Base-by-base conservation (phyloP, 805 yeast genomes). In the Metschnikowia henanensis region DNA sequence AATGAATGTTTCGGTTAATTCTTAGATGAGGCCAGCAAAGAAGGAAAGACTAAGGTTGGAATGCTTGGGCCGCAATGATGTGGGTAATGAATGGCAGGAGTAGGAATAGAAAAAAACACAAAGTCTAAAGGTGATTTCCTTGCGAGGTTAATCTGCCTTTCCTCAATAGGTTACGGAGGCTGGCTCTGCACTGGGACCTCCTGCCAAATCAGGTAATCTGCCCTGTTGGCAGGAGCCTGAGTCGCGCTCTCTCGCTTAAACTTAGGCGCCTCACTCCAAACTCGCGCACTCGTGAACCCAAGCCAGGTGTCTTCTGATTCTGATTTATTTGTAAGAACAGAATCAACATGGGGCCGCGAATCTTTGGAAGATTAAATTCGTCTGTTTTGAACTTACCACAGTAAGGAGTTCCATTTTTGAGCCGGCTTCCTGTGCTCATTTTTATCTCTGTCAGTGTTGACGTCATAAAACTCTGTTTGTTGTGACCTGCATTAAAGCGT, bases 151-250 rank as follows among this genome's bases (percentile, higher is more conserved):
- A 16, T 20, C 6, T 7, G 26, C 28, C n/a, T n/a, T 29, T 10
- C 30, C 30, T 23, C 17, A 10, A 3, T 25, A 23, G 23, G 31
- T 19, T 12, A 31, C 13, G 23, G 8, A 13, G 19, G 41, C 41
- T 40, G 43, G 38, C 43, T 34, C 17, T 38, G 43, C 43, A 35
- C 22, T 30, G 13, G 25, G 10, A 18, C 22, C 34, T n/a, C 31
- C 17, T 40, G 12, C 43, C 38, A 9, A 22, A 40, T 13, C 16
- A 35, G 43, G 43, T 23, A 34, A 35, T 17, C 13, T 4, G 34
- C 32, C 39, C 23, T 28, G 34, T 13, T 35, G 20, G 38, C 39
- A 40, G 43, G 38, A 25, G 35, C 30, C 18, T 17, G 23, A 19
- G 20, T 37, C 40, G 40, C 40, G 40, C 26, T 37, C 30, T 37